These are phyloP conservation scores for Penicillium fuscoglaucum DNA, from an alignment of 2,329 filamentous ascomycete genomes.

Conservation along the genomic window DNA sequence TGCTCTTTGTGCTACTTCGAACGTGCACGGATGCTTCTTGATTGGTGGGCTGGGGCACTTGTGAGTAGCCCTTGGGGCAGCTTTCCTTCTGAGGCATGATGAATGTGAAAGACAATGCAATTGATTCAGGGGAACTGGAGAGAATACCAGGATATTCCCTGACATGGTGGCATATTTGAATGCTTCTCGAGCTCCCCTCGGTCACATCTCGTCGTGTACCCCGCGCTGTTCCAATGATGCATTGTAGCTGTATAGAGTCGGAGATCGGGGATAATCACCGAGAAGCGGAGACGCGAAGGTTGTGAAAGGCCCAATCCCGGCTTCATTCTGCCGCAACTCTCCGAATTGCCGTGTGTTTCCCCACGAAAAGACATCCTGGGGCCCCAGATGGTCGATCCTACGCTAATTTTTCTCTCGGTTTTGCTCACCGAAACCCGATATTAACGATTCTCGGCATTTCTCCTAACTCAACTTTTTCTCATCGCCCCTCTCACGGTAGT, in stretches of 20 bases:
- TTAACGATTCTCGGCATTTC: neutral
- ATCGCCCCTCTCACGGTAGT: neutral
- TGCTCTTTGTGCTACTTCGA: slow-evolving; percentile 39
- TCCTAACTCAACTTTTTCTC: neutral
- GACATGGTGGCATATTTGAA: slow-evolving; percentile 24
- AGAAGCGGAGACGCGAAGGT: slow-evolving; percentile 7
- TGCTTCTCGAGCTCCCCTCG: slow-evolving; percentile 2
- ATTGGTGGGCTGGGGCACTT: slow-evolving; percentile 27
- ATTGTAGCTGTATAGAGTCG: slow-evolving; percentile 21
- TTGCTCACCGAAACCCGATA: slow-evolving; percentile 6
- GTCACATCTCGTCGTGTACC: neutral
- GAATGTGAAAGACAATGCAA: slow-evolving; percentile 9
- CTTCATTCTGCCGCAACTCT: neutral
- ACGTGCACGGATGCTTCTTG: slow-evolving; percentile 42
- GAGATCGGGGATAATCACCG: slow-evolving; percentile 35
- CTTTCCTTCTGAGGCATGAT: slow-evolving; percentile 54
- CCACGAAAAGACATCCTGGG: slow-evolving; percentile 1
- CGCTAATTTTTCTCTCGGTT: neutral
- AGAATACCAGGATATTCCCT: neutral
- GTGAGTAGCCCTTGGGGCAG: slow-evolving; percentile 41
- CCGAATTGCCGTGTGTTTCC: neutral
- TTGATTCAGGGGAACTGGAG: slow-evolving; percentile 9
- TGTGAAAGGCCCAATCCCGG: neutral
- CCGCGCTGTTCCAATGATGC: slow-evolving; percentile 4
- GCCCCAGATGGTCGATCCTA: neutral